These are phyloP conservation scores for Crepidotus variabilis DNA, from an alignment of 768 basidiomycete species.

Conservation along the genomic window DNA sequence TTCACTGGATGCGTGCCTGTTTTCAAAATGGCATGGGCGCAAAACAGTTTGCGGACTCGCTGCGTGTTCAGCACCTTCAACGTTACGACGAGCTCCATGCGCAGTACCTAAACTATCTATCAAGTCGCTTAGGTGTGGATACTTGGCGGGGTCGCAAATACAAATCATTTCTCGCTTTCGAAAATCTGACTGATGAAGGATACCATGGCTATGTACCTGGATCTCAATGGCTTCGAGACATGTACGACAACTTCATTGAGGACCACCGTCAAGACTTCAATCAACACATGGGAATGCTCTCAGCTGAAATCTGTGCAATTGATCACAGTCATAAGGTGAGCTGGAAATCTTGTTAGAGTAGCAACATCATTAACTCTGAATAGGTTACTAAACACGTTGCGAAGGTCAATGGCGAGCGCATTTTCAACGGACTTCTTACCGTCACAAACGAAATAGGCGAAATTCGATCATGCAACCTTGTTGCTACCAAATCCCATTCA, in stretches of 20 bases:
- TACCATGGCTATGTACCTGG: conserved; percentile 2
- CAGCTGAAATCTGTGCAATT: conserved; percentile 3
- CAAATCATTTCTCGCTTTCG: neutral
- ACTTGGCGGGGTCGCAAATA: neutral
- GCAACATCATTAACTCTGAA: neutral
- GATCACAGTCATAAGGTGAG: conserved; percentile 11
- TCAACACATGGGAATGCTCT: conserved; percentile 8
- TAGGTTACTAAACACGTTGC: conserved; percentile 4
- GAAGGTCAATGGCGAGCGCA: neutral
- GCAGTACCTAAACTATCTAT: conserved; percentile 1
- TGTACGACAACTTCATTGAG: conserved; percentile 1
- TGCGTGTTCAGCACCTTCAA: neutral
- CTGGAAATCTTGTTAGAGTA: neutral
- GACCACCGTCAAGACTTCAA: conserved; percentile 4
- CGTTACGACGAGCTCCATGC: neutral
- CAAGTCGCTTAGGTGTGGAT: neutral
- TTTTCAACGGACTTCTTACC: conserved; percentile 3
- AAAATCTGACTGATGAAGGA: neutral
- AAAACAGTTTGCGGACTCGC: neutral
- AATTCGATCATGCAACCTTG: conserved; percentile 5
- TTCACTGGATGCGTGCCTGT: conserved; percentile 2
- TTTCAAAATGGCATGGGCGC: conserved; percentile 6
- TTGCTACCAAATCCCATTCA: conserved; percentile 27
- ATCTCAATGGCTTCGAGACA: neutral
- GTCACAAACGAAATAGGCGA: conserved; percentile 3